A percentile compares a stretch with the other conserved stretches of the same genome.
phyloP scores from a whole-genome alignment of 2,329 filamentous ascomycete species.

The Xylaria polymorpha region DNA sequence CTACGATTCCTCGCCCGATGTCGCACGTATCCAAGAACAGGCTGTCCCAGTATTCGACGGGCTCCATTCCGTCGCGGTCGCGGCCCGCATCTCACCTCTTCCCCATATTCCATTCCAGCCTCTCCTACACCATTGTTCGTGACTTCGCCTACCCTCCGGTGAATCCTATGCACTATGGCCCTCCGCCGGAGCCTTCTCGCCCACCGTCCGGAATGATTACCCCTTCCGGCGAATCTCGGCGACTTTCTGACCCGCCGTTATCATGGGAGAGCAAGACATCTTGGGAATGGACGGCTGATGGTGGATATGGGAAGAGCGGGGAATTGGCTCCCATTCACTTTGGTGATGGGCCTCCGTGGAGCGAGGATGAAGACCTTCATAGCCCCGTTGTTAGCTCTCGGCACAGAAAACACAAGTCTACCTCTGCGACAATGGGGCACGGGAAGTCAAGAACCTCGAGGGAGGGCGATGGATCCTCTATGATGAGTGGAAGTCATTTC shows the following conservation, averaged over 20 bases:
- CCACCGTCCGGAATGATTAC: slow-evolving; percentile 85
- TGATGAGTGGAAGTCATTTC: slow-evolving; percentile 62
- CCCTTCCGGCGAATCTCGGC: slow-evolving; percentile 80
- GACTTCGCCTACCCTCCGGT: slow-evolving; percentile 91
- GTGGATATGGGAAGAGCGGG: slow-evolving; percentile 68
- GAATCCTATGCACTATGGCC: slow-evolving; percentile 93
- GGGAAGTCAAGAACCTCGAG: slow-evolving; percentile 61
- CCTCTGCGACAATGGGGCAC: slow-evolving; percentile 61
- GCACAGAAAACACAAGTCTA: slow-evolving; percentile 87
- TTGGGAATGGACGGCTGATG: slow-evolving; percentile 68
- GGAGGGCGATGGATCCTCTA: slow-evolving; percentile 53
- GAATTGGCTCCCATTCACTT: slow-evolving; percentile 86
- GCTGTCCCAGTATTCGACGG: slow-evolving; percentile 83
- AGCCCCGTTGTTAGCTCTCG: slow-evolving; percentile 88
- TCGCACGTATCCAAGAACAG: slow-evolving; percentile 84
- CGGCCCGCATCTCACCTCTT: slow-evolving; percentile 85
- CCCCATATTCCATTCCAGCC: slow-evolving; percentile 84
- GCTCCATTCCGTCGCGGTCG: slow-evolving; percentile 76
- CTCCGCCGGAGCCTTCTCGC: slow-evolving; percentile 77
- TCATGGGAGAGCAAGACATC: slow-evolving; percentile 77
- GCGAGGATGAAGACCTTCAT: slow-evolving; percentile 93
- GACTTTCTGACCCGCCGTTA: slow-evolving; percentile 84
- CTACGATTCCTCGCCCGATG: slow-evolving; percentile 72
- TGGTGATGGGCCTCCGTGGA: slow-evolving; percentile 90
- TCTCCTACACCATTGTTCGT: slow-evolving; percentile 88